Percentiles rank a stretch among this genome's conserved stretches.
phyloP scores from a whole-genome alignment of 2,329 filamentous ascomycete species.

The Colletotrichum musicola region DNA sequence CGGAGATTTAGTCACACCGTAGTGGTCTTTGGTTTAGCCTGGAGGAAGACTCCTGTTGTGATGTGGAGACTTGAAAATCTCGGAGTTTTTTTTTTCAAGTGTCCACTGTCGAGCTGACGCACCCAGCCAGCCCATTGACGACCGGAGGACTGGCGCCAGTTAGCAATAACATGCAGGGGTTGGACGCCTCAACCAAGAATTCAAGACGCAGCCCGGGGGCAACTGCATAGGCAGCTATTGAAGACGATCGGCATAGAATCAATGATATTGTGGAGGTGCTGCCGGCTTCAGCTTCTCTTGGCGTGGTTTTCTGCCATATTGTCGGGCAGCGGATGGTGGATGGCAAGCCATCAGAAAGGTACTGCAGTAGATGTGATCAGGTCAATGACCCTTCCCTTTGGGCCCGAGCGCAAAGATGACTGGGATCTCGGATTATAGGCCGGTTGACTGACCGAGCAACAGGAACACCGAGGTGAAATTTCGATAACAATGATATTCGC shows the following conservation, averaged over 20 bases:
- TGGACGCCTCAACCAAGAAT: neutral
- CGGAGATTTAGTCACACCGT: neutral
- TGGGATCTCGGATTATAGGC: neutral
- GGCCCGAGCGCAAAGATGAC: too few relatives aligned
- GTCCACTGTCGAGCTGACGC: neutral
- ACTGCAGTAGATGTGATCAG: neutral
- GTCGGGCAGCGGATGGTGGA: neutral
- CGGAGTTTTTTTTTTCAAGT: too few relatives aligned
- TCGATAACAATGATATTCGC: neutral
- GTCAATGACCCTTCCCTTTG: neutral
- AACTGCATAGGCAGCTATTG: constrained; percentile 11
- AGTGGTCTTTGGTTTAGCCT: neutral
- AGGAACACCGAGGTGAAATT: neutral
- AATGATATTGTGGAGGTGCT: constrained; percentile 4
- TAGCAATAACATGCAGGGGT: too few relatives aligned
- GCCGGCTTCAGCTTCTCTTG: constrained; percentile 28
- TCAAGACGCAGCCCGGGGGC: neutral
- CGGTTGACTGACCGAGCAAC: neutral
- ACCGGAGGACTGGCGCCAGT: neutral
- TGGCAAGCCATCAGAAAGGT: neutral
- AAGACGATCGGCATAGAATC: constrained; percentile 15
- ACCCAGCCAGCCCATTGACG: neutral
- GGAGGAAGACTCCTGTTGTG: neutral
- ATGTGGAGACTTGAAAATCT: neutral
- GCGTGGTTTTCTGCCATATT: constrained; percentile 27